Conservation (phyloP, 768 basidiomycete genomes). For the Lactifluus echinatus region DNA sequence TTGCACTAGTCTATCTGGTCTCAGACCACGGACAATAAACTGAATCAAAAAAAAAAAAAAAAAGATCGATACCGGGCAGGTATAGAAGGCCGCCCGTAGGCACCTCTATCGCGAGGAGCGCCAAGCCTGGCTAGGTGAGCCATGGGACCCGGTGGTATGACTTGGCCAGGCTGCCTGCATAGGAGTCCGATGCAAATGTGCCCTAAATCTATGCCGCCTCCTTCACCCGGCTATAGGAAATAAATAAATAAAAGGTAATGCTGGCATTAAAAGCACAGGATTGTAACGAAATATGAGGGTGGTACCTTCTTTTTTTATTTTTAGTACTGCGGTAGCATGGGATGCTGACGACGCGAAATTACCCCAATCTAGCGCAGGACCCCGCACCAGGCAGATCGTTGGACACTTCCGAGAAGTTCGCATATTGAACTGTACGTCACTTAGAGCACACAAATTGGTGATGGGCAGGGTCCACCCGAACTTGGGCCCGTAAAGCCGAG, state of each 20-base stretch:
- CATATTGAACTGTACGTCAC: not conserved
- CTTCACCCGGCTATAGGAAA: not conserved
- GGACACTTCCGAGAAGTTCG: not conserved
- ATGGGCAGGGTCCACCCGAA: not conserved
- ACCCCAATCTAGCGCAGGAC: not conserved
- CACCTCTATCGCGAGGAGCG: not conserved
- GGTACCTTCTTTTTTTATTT: too few species aligned
- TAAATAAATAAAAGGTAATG: not conserved
- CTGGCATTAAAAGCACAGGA: too few species aligned
- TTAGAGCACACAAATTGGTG: not conserved
- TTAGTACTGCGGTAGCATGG: not conserved
- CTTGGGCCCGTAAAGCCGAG: not conserved
- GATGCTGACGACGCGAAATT: not conserved
- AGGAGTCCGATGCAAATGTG: too few species aligned
- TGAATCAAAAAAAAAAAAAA: too few species aligned
- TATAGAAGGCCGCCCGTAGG: not conserved
- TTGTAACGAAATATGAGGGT: not conserved
- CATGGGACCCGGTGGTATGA: too few species aligned
- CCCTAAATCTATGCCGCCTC: too few species aligned
- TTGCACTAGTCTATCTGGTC: too few species aligned
- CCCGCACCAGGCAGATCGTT: not conserved
- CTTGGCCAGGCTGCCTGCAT: too few species aligned
- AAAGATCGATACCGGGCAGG: too few species aligned
- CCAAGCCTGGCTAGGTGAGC: too few species aligned
- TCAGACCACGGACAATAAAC: too few species aligned